Percentiles rank a stretch among this genome's conserved stretches.
phyloP scores from a whole-genome alignment of 345 rosid species.

The Durio zibethinus region DNA sequence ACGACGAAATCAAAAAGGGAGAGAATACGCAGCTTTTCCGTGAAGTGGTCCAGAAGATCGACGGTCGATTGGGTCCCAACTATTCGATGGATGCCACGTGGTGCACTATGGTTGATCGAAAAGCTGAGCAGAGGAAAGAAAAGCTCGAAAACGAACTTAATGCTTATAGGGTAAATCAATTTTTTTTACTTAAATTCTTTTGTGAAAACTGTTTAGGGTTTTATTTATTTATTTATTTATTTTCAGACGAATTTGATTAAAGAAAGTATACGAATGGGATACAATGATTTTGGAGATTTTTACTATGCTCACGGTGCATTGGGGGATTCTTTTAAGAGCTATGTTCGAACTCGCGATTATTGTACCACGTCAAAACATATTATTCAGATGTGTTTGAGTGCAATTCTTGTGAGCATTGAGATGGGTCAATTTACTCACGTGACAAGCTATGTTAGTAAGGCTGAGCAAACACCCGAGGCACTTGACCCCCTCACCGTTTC shows the following conservation, averaged over 20 bases:
- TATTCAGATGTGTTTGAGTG: slow-evolving; percentile 89
- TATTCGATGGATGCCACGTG: slow-evolving; percentile 63
- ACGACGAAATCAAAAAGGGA: slow-evolving; percentile 92
- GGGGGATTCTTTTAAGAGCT: slow-evolving; percentile 90
- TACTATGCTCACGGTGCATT: slow-evolving; percentile 83
- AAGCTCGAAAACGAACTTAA: slow-evolving; percentile 90
- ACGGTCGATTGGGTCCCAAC: slow-evolving; percentile 61
- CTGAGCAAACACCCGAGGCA: slow-evolving; percentile 80
- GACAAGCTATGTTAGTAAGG: slow-evolving; percentile 86
- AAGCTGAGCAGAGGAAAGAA: slow-evolving; percentile 78
- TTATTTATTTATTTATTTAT: background rate
- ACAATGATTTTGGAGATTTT: slow-evolving; percentile 96
- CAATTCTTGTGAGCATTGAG: slow-evolving; percentile 94
- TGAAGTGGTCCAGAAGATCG: slow-evolving; percentile 70
- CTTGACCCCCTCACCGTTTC: slow-evolving; percentile 61
- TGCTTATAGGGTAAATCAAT: slow-evolving; percentile 70
- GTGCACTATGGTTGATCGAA: slow-evolving; percentile 75
- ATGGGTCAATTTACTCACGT: slow-evolving; percentile 97
- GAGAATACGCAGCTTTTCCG: slow-evolving; percentile 84
- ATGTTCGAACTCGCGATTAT: slow-evolving; percentile 86
- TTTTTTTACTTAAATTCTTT: background rate
- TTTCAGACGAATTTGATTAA: slow-evolving; percentile 92
- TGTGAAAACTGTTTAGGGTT: background rate
- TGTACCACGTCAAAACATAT: slow-evolving; percentile 96
- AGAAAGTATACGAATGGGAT: slow-evolving; percentile 98